These are phyloP conservation scores for Tricholoma bakamatsutake DNA, from an alignment of 768 basidiomycete genomes.

Conservation along the genomic window DNA sequence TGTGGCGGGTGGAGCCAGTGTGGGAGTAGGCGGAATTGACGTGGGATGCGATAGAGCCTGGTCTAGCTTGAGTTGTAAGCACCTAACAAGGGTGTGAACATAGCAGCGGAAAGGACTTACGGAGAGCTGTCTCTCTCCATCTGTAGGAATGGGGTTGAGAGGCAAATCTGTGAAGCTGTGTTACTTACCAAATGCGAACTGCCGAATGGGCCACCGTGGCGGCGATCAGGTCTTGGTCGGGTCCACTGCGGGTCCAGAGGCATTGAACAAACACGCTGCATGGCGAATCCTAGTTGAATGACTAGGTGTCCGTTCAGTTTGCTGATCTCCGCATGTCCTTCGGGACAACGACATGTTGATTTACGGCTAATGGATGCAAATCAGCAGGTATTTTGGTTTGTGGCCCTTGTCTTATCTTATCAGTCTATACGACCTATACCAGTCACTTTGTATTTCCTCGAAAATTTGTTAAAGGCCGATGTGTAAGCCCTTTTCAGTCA, in stretches of 20 bases:
- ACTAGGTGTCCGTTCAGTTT: no score
- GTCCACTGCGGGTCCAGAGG: constrained; percentile 34
- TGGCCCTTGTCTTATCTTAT: no score
- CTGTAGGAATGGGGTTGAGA: neutral
- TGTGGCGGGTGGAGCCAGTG: constrained; percentile 39
- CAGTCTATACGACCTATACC: no score
- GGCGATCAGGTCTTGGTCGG: constrained; percentile 1
- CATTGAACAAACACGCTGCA: constrained; percentile 38
- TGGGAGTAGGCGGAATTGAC: constrained; percentile 39
- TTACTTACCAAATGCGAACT: constrained; percentile 16
- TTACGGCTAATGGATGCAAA: no score
- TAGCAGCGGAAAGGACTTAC: constrained; percentile 16
- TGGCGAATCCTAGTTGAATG: no score
- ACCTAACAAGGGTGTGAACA: neutral
- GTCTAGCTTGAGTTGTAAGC: constrained; percentile 16
- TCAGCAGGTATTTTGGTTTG: no score
- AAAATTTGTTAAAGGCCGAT: no score
- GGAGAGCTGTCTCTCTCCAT: constrained; percentile 13
- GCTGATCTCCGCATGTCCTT: no score
- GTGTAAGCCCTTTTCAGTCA: no score
- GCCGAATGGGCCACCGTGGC: constrained; percentile 5
- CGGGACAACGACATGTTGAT: no score
- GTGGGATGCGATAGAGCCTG: constrained; percentile 31
- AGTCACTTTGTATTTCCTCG: no score
- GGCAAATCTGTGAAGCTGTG: neutral